Percentiles rank a stretch among this genome's conserved stretches.
These are phyloP conservation scores for Globisporangium splendens DNA, from an alignment of 352 stramenopile genomes.

Conservation along the genomic window DNA sequence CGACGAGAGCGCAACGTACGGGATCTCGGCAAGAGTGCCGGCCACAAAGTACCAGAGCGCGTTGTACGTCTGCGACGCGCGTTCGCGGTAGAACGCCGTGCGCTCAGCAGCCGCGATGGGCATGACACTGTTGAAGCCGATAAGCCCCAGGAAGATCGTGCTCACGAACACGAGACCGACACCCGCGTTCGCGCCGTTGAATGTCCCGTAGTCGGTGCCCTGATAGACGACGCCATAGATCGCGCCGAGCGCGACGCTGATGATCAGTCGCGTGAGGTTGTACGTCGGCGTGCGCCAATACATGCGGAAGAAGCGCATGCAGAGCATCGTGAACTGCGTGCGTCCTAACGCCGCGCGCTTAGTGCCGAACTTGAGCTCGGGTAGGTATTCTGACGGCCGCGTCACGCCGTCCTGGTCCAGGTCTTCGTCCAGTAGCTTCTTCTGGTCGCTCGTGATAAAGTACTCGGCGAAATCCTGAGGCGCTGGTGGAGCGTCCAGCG, in stretches of 20 bases:
- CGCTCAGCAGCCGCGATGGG: constrained; percentile 78
- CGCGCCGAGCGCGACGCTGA: constrained; percentile 62
- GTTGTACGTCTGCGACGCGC: constrained; percentile 88
- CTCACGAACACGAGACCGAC: constrained; percentile 83
- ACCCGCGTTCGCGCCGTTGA: constrained; percentile 33
- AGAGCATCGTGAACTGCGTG: constrained; percentile 39
- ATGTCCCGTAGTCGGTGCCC: constrained; percentile 45
- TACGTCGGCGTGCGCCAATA: constrained; percentile 88
- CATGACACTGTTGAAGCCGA: constrained; percentile 77
- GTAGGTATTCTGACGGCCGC: constrained; percentile 23
- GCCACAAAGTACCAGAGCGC: constrained; percentile 77
- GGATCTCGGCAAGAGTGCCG: constrained; percentile 77
- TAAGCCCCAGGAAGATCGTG: constrained; percentile 78
- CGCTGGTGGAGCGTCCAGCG: constrained; percentile 15
- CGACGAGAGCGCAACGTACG: constrained; percentile 37
- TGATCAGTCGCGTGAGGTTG: constrained; percentile 72
- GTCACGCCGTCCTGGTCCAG: constrained; percentile 41
- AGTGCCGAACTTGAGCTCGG: constrained; percentile 34
- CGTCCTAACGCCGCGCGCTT: constrained; percentile 27
- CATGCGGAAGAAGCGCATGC: constrained; percentile 58
- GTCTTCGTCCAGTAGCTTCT: constrained; percentile 32
- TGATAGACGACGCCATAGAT: constrained; percentile 79
- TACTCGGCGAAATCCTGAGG: constrained; percentile 23
- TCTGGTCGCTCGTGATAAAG: constrained; percentile 35
- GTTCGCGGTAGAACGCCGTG: constrained; percentile 92